Evolutionary conservation across 2,329 filamentous ascomycete genomes (phyloP).

Genomic region (Apiospora phragmitis): DNA sequence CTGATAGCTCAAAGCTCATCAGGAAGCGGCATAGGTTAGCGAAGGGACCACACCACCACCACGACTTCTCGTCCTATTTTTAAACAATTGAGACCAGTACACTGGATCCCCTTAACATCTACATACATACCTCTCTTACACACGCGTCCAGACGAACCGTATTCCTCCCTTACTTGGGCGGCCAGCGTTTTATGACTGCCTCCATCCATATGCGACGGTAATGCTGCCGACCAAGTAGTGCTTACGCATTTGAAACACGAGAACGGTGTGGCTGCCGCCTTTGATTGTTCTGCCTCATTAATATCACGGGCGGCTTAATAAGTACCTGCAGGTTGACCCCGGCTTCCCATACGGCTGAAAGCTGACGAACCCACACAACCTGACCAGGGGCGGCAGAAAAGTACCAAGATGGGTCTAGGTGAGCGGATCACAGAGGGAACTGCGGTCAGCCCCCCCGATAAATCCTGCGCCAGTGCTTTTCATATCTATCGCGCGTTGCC

Average conservation of each 20-base stretch:
- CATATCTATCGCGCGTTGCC: not conserved
- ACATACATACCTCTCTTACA: no score
- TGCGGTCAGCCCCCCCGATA: not conserved
- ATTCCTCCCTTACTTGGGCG: no score
- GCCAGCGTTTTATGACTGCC: no score
- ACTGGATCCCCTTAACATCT: no score
- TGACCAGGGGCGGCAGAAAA: not conserved
- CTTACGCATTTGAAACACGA: not conserved
- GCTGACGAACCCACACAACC: not conserved
- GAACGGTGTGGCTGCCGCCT: not conserved
- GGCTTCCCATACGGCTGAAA: not conserved
- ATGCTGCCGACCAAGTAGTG: not conserved
- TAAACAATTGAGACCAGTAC: not conserved
- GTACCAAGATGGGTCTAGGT: not conserved
- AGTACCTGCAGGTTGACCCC: not conserved
- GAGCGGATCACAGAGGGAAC: not conserved
- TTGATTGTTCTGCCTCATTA: not conserved
- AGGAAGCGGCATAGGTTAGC: not conserved
- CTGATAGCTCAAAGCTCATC: not conserved
- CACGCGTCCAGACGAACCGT: no score
- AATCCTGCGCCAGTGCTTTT: not conserved
- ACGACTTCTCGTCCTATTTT: not conserved
- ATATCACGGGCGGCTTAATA: not conserved
- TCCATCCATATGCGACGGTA: not conserved
- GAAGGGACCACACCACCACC: not conserved